Percentiles rank a stretch among this genome's conserved stretches.
Evolutionary conservation across 371 early-diverging fungal species (phyloP).

Genomic region (Furculomyces boomerangus): DNA sequence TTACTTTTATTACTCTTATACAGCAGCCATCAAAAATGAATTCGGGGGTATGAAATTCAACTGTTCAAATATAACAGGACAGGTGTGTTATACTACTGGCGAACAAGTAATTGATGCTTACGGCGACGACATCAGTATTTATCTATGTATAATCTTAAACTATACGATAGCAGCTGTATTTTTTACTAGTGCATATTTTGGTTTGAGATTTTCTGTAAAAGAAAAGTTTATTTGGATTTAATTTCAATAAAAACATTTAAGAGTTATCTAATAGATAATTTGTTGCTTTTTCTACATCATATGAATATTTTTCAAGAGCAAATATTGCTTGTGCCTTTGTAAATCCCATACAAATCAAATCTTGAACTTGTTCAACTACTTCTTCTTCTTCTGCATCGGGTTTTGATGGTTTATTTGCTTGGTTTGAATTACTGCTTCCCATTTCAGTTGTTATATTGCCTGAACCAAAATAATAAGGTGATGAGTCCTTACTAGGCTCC

Average conservation of each 20-base stretch:
- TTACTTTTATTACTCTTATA: conserved; percentile 21
- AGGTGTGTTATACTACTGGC: conserved; percentile 11
- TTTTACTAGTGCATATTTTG: conserved; percentile 1
- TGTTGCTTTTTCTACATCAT: conserved; percentile 55
- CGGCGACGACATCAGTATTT: conserved; percentile 12
- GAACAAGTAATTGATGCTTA: conserved; percentile 12
- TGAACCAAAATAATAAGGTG: too few relatives aligned
- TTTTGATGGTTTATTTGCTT: neutral
- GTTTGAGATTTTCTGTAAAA: neutral
- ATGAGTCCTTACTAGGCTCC: too few relatives aligned
- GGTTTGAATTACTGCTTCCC: too few relatives aligned
- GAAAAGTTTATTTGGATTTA: neutral
- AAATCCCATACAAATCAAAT: conserved; percentile 61
- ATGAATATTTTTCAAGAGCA: conserved; percentile 59
- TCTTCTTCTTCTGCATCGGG: neutral
- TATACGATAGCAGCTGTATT: neutral
- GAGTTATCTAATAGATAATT: conserved; percentile 55
- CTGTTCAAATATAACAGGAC: conserved; percentile 3
- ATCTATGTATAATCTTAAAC: conserved; percentile 3
- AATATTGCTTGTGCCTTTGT: conserved; percentile 49
- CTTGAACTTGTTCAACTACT: conserved; percentile 25
- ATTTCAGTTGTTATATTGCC: too few relatives aligned
- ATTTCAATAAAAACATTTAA: neutral
- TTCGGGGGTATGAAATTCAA: conserved; percentile 14
- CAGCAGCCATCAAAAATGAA: conserved; percentile 21